These are phyloP conservation scores for Penicillium longicatenatum DNA, from an alignment of 495 filamentous ascomycete species.

Conservation along the genomic window DNA sequence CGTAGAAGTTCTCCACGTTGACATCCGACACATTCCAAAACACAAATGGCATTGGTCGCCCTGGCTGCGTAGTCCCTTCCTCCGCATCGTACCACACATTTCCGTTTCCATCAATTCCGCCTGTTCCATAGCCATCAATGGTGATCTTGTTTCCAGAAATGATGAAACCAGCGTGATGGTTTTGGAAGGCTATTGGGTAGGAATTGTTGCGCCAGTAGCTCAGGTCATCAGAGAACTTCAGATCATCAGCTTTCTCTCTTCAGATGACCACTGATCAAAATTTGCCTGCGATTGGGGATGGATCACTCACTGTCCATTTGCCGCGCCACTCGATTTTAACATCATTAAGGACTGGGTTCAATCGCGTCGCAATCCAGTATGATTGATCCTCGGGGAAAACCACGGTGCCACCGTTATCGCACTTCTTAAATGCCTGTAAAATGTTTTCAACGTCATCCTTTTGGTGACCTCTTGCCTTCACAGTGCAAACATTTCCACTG, in stretches of 20 bases:
- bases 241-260: neutral
- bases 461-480: slow-evolving; percentile 29
- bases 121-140: slow-evolving; percentile 52
- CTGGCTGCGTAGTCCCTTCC: slow-evolving; percentile 45
- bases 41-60: slow-evolving; percentile 61
- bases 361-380: slow-evolving; percentile 51
- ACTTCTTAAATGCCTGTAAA: slow-evolving; percentile 50
- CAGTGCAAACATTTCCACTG: slow-evolving; percentile 26
- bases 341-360: slow-evolving; percentile 50
- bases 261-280: too few species aligned
- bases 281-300: neutral
- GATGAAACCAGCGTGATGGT: slow-evolving; percentile 56
- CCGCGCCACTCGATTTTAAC: slow-evolving; percentile 51
- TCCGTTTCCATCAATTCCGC: slow-evolving; percentile 57
- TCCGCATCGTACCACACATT: slow-evolving; percentile 53
- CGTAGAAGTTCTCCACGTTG: slow-evolving; percentile 52
- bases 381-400: slow-evolving; percentile 52
- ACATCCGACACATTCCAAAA: slow-evolving; percentile 61
- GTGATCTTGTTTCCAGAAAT: slow-evolving; percentile 52
- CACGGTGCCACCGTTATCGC: slow-evolving; percentile 51
- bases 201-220: slow-evolving; percentile 58
- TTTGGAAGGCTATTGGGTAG: slow-evolving; percentile 58
- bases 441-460: slow-evolving; percentile 54
- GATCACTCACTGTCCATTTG: slow-evolving; percentile 43
- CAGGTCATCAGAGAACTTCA: slow-evolving; percentile 52